Percentiles rank a stretch among this genome's conserved stretches.
Evolutionary conservation across 129 eudicot genomes (phyloP).

Genomic region (Glebionis coronaria): DNA sequence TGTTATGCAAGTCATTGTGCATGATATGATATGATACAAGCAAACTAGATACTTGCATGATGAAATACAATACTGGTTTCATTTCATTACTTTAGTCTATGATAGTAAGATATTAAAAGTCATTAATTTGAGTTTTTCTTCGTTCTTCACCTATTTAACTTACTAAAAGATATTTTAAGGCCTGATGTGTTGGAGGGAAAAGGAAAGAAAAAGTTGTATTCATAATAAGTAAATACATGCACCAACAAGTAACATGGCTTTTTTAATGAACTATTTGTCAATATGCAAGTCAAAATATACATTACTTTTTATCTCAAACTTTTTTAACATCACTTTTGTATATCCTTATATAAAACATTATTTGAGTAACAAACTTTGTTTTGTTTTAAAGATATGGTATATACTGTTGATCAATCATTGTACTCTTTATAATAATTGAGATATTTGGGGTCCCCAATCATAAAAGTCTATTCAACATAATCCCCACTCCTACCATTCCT

Average conservation of each 20-base stretch:
- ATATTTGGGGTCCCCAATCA: slow-evolving; percentile 8
- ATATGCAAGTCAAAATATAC: no score
- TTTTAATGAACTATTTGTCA: no score
- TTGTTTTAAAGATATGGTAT: not conserved
- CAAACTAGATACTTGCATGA: slow-evolving; percentile 13
- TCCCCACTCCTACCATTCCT: slow-evolving; percentile 13
- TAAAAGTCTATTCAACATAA: slow-evolving; percentile 16
- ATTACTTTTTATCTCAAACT: no score
- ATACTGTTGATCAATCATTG: slow-evolving; percentile 24
- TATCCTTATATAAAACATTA: not conserved
- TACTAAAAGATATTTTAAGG: not conserved
- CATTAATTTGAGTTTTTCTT: not conserved
- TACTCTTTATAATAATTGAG: slow-evolving; percentile 16
- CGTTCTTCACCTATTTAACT: not conserved
- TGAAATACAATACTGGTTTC: slow-evolving; percentile 23
- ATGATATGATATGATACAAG: slow-evolving; percentile 21
- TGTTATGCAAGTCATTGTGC: slow-evolving; percentile 31
- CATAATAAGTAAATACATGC: slow-evolving; percentile 1
- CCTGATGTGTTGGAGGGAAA: slow-evolving; percentile 13
- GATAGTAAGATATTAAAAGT: not conserved
- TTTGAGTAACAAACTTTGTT: not conserved
- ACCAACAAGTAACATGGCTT: slow-evolving; percentile 12
- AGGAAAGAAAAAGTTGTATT: no score
- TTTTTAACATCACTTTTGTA: not conserved
- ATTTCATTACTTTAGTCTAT: not conserved